phyloP scores from a whole-genome alignment of 257 asterid species.

The Primulina tabacum region DNA sequence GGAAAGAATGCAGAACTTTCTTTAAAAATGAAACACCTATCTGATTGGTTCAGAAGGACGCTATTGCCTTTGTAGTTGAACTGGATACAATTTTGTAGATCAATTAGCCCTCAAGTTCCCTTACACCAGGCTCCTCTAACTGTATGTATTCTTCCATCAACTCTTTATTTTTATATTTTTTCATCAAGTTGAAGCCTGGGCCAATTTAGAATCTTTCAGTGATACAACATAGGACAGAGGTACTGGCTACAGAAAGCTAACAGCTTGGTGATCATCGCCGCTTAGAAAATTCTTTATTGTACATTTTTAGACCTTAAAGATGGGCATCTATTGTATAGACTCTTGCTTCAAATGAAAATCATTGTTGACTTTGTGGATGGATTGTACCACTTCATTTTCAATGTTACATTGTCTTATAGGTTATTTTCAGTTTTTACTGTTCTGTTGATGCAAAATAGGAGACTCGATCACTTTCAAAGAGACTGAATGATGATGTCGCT shows the following conservation, averaged over 20 bases:
- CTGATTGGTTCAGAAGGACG: constrained; percentile 67
- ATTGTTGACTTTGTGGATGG: neutral
- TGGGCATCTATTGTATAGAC: constrained; percentile 11
- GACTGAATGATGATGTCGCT: neutral
- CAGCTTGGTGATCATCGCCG: constrained; percentile 26
- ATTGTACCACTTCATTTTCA: neutral
- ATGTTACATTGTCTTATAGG: neutral
- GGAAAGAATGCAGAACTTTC: constrained; percentile 59
- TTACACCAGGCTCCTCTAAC: constrained; percentile 21
- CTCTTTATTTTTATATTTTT: constrained; percentile 19
- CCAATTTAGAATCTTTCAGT: neutral
- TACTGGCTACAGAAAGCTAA: constrained; percentile 26
- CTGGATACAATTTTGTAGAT: constrained; percentile 69
- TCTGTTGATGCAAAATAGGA: neutral
- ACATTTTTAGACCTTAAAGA: constrained; percentile 22
- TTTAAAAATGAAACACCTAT: constrained; percentile 54
- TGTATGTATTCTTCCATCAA: constrained; percentile 26
- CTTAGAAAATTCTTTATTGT: constrained; percentile 36
- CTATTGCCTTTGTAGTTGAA: constrained; percentile 43
- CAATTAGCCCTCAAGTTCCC: constrained; percentile 24
- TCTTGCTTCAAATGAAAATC: neutral
- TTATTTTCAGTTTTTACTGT: neutral
- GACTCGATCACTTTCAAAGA: neutral
- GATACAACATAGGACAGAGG: constrained; percentile 23
- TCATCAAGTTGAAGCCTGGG: neutral